phyloP scores from a whole-genome alignment of 106 monocot genomes.

The Amphibolis antarctica region DNA sequence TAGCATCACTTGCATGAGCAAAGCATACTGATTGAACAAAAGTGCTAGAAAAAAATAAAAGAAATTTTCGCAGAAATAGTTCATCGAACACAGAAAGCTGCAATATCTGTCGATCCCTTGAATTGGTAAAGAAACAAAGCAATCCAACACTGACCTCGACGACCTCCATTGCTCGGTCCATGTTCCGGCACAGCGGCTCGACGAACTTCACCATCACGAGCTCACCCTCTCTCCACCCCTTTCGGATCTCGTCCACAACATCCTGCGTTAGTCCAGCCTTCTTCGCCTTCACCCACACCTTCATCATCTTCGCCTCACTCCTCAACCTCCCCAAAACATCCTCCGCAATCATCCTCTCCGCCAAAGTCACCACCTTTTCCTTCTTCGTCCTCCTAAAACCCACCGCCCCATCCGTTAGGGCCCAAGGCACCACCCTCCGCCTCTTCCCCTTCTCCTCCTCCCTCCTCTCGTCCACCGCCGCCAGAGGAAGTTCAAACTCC shows the following conservation, averaged over 20 bases:
- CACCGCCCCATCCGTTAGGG: slow-evolving; percentile 17
- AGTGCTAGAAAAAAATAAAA: too few species aligned
- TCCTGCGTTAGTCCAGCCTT: slow-evolving; percentile 70
- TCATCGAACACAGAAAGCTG: too few species aligned
- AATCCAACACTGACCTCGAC: slow-evolving; percentile 47
- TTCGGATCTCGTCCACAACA: slow-evolving; percentile 55
- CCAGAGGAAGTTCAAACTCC: not conserved
- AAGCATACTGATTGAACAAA: too few species aligned
- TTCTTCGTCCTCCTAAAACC: slow-evolving; percentile 61
- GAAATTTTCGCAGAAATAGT: too few species aligned
- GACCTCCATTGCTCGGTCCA: slow-evolving; percentile 81
- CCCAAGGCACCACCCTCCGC: slow-evolving; percentile 36
- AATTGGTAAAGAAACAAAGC: not conserved
- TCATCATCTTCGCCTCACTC: slow-evolving; percentile 35
- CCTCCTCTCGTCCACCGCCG: slow-evolving; percentile 1
- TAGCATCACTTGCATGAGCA: too few species aligned
- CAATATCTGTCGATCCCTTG: too few species aligned
- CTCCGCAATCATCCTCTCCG: slow-evolving; percentile 39
- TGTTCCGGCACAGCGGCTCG: slow-evolving; percentile 53
- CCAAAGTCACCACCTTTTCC: slow-evolving; percentile 27
- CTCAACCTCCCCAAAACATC: slow-evolving; percentile 37
- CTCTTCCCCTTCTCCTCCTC: not conserved
- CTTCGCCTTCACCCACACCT: slow-evolving; percentile 63
- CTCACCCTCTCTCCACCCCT: slow-evolving; percentile 43
- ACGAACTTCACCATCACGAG: slow-evolving; percentile 62